phyloP scores from a whole-genome alignment of 139 green algal genomes.

The Chlorella sp. region DNA sequence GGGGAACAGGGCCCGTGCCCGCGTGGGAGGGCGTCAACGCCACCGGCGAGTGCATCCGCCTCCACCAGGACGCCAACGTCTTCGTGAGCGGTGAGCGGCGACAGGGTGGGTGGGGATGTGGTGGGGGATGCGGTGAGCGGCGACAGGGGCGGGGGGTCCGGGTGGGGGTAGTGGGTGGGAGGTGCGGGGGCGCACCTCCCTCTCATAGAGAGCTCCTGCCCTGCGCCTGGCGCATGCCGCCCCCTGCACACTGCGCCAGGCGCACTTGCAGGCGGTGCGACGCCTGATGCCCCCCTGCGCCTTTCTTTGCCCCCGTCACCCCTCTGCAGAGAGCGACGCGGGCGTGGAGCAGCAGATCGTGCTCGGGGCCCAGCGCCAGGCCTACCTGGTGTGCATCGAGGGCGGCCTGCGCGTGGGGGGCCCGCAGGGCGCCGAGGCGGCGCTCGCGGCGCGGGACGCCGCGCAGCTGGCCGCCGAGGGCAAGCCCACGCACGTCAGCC shows the following conservation, averaged over 20 bases:
- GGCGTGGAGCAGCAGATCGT: conserved; percentile 29
- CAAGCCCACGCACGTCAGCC: conserved; percentile 1
- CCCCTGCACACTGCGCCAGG: too few species aligned
- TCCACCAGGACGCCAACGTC: conserved; percentile 76
- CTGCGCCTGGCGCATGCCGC: too few species aligned
- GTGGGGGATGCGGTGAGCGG: too few species aligned
- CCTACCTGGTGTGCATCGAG: conserved; percentile 70
- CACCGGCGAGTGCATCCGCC: conserved; percentile 24
- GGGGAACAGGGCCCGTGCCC: conserved; percentile 47
- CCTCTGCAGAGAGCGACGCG: conserved; percentile 63
- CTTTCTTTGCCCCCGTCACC: too few species aligned
- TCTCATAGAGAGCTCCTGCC: too few species aligned
- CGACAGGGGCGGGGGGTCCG: too few species aligned
- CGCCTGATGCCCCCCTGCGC: too few species aligned
- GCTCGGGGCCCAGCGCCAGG: conserved; percentile 32
- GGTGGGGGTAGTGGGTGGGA: too few species aligned
- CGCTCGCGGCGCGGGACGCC: conserved; percentile 54
- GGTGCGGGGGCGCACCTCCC: too few species aligned
- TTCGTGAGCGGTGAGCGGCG: too few species aligned
- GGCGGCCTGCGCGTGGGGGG: conserved; percentile 38
- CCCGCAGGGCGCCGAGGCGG: conserved; percentile 25
- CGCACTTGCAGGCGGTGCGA: too few species aligned
- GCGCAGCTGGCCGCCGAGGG: conserved; percentile 33
- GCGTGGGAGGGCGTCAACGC: conserved; percentile 23
- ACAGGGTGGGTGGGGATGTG: too few species aligned